These are phyloP conservation scores for Yamadazyma endophytica DNA, from an alignment of 805 yeast species.

Conservation along the genomic window DNA sequence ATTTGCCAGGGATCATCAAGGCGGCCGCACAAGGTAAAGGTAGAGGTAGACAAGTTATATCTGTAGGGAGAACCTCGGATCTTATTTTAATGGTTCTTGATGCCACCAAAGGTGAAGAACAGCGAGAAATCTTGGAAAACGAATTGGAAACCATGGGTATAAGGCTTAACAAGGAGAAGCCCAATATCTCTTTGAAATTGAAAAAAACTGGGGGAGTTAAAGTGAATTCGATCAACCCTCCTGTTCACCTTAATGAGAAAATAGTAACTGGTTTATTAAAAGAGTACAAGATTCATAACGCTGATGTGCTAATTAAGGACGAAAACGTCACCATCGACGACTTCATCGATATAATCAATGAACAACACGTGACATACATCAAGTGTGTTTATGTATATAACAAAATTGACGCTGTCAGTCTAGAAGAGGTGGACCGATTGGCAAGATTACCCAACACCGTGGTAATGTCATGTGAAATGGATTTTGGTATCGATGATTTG, in stretches of 20 bases:
- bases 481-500: slow-evolving; percentile 80
- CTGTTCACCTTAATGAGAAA: slow-evolving; percentile 76
- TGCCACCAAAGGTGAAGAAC: slow-evolving; percentile 91
- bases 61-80: slow-evolving; percentile 95
- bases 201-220: slow-evolving; percentile 93
- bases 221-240: slow-evolving; percentile 75
- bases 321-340: slow-evolving; percentile 89
- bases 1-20: slow-evolving; percentile 93
- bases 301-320: slow-evolving; percentile 87
- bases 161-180: slow-evolving; percentile 74
- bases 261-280: slow-evolving; percentile 71
- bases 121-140: slow-evolving; percentile 76
- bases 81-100: slow-evolving; percentile 89
- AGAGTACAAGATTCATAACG: slow-evolving; percentile 88
- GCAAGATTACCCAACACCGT: slow-evolving; percentile 92
- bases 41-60: slow-evolving; percentile 93
- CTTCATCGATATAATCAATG: slow-evolving; percentile 85
- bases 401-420: slow-evolving; percentile 90
- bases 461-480: slow-evolving; percentile 89
- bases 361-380: slow-evolving; percentile 79
- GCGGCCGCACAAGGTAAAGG: slow-evolving; percentile 98
- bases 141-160: slow-evolving; percentile 95
- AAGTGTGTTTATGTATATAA: slow-evolving; percentile 92
- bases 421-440: slow-evolving; percentile 88
- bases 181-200: slow-evolving; percentile 71